Evolutionary conservation across 169 alveolate species (phyloP).

Genomic region (Cryptosporidium sp.): DNA sequence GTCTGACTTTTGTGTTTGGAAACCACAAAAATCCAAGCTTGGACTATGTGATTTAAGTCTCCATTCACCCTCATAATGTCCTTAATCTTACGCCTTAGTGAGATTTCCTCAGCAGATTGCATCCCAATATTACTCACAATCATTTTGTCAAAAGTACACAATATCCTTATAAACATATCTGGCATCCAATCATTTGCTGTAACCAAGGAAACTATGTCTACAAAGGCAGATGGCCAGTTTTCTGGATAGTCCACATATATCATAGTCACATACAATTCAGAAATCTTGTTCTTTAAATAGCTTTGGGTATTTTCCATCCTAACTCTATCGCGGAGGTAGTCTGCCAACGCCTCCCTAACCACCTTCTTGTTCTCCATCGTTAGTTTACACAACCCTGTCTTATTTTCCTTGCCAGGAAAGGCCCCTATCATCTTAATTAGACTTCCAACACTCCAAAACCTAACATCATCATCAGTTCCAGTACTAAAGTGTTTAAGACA

Average conservation of each 20-base stretch:
- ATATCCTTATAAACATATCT: slow-evolving; percentile 60
- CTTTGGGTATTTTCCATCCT: not conserved
- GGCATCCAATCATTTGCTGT: slow-evolving; percentile 33
- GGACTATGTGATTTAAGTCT: slow-evolving; percentile 38
- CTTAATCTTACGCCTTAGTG: slow-evolving; percentile 56
- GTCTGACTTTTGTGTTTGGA: slow-evolving; percentile 25
- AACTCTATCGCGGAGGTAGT: slow-evolving; percentile 11
- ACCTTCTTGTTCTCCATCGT: not conserved
- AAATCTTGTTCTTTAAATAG: slow-evolving; percentile 23
- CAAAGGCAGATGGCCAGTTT: slow-evolving; percentile 63
- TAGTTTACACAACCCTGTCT: not conserved
- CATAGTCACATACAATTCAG: slow-evolving; percentile 49
- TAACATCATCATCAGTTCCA: slow-evolving; percentile 26
- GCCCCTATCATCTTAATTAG: slow-evolving; percentile 37
- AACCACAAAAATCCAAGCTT: slow-evolving; percentile 54
- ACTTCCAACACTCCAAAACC: slow-evolving; percentile 73
- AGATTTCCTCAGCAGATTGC: slow-evolving; percentile 34
- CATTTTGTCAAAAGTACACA: slow-evolving; percentile 52
- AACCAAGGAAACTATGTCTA: slow-evolving; percentile 40
- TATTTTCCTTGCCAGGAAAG: slow-evolving; percentile 12
- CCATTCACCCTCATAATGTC: slow-evolving; percentile 66
- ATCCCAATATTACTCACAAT: slow-evolving; percentile 25
- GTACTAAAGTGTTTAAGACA: slow-evolving; percentile 33
- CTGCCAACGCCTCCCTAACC: slow-evolving; percentile 28
- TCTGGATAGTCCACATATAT: slow-evolving; percentile 65